Conservation (phyloP, 1,284 basidiomycete species). For the Cutaneotrichosporon cavernicola region DNA sequence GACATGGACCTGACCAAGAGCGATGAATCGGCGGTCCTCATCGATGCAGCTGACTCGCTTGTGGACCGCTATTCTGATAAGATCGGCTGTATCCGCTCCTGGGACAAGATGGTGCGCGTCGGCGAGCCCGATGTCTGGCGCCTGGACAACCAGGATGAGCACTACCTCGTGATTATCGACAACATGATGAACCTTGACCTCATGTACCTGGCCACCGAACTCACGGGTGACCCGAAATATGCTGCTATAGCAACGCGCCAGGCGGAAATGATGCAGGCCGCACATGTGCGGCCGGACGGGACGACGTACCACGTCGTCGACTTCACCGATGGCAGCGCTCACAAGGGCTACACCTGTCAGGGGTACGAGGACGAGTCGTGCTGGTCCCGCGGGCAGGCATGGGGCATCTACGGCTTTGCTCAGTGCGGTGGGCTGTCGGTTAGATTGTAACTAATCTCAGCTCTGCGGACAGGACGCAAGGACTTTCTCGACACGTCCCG, state of each 20-base stretch:
- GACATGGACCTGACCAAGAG: slow-evolving; percentile 36
- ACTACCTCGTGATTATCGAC: slow-evolving; percentile 48
- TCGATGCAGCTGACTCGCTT: slow-evolving; percentile 41
- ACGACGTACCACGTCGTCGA: slow-evolving; percentile 47
- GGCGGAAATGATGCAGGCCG: slow-evolving; percentile 35
- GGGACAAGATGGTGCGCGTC: slow-evolving; percentile 35
- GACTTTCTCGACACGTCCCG: slow-evolving; percentile 37
- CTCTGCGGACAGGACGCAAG: slow-evolving; percentile 39
- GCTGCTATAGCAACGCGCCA: slow-evolving; percentile 38
- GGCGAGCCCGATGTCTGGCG: slow-evolving; percentile 29
- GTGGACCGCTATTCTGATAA: slow-evolving; percentile 37
- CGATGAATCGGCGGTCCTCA: slow-evolving; percentile 35
- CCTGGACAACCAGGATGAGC: slow-evolving; percentile 37
- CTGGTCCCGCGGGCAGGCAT: slow-evolving; percentile 46
- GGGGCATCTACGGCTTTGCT: slow-evolving; percentile 46
- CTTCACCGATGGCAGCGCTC: slow-evolving; percentile 27
- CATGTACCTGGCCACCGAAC: slow-evolving; percentile 38
- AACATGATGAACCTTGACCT: slow-evolving; percentile 51
- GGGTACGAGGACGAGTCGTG: slow-evolving; percentile 39
- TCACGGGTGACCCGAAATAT: slow-evolving; percentile 39
- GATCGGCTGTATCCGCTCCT: slow-evolving; percentile 40
- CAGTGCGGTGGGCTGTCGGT: slow-evolving; percentile 22
- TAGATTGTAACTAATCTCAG: not conserved
- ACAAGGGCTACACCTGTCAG: slow-evolving; percentile 35
- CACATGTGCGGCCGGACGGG: slow-evolving; percentile 36